Evolutionary conservation across 2,329 filamentous ascomycete genomes (phyloP), one percentile per base, ranked within the genome.

Genomic region (Alternaria consortialis): DNA sequence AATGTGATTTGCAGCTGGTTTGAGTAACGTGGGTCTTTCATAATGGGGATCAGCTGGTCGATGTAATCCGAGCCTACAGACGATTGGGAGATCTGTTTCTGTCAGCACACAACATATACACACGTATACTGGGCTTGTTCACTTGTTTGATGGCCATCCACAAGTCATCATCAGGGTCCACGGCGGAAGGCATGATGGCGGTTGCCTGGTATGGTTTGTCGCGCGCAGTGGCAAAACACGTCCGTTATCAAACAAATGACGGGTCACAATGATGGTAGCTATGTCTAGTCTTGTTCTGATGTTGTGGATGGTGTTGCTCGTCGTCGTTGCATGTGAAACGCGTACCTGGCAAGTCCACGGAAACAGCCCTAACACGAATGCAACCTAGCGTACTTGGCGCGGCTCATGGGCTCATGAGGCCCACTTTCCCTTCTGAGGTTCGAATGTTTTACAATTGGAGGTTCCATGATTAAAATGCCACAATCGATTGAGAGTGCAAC

Each of bases 1-100:
- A 97, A 84, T 62, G 91, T 91, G 70, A 94, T 90, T 50, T 93
- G 87, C 40, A 99, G 85, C 60, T 89, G 87, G 75, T 91, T 90
- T 56, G 91, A 89, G 71, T 88, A 85, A 64, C 92, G 88, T 68
- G 92, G 93, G 85, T 97, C 94, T 82, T 93, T 95, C 65, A 99
- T 89, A 2, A 96, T 91, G 9, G 94, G 94, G 48, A 98, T 97
- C 52, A 99, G 83, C 75, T 97, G 94, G 77, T 98, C 95, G 65
- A 99, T 88, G 74, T 97, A 98, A 73, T 99, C 95, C 51, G 90
- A 87, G 74, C 98, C 94, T 23, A 94, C 93, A 12, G 93, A 91
- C 2, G 94, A 93, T 70, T 97, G 88, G 63, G 97, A 94, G 69
- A 98, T 96, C 93, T 99, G 76, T 63, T 68, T 12, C 2, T 12